A percentile compares a stretch with the other conserved stretches of the same genome.
phyloP scores from a whole-genome alignment of 2,329 filamentous ascomycete species.

The Cladosporium oxysporum region DNA sequence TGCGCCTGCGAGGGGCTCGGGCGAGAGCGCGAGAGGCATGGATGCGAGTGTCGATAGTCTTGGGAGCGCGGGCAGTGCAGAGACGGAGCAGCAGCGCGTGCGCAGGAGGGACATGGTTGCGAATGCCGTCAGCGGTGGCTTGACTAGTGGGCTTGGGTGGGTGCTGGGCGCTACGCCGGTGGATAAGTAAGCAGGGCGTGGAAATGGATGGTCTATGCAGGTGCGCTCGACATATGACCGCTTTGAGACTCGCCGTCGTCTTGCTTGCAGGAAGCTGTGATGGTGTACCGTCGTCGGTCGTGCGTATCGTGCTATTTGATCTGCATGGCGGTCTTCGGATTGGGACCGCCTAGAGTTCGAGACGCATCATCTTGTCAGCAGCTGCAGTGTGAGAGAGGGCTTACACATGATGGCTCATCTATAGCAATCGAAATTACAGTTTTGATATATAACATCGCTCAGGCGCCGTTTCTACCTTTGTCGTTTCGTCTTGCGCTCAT shows the following conservation, averaged over 20 bases:
- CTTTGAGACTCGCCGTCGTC: background rate
- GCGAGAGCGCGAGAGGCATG: slow-evolving; percentile 23
- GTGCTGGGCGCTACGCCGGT: slow-evolving; percentile 55
- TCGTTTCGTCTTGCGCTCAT: background rate
- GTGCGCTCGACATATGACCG: background rate
- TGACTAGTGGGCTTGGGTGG: slow-evolving; percentile 66
- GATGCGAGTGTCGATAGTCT: slow-evolving; percentile 30
- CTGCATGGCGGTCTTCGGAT: background rate
- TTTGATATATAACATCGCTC: too few relatives aligned
- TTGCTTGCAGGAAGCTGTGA: background rate
- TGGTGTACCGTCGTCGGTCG: background rate
- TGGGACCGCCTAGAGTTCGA: background rate
- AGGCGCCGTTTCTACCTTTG: too few relatives aligned
- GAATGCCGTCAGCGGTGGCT: slow-evolving; percentile 62
- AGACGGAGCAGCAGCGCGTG: slow-evolving; percentile 40
- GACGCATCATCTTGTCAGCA: background rate
- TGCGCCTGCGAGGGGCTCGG: slow-evolving; percentile 25
- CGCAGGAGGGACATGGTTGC: slow-evolving; percentile 74
- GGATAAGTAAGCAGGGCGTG: slow-evolving; percentile 10
- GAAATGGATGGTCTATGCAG: background rate
- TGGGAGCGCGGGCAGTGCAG: slow-evolving; percentile 21
- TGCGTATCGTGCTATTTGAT: background rate
- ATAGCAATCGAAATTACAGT: background rate
- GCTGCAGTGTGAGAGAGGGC: background rate
- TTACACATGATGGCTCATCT: background rate